These are phyloP conservation scores for Glycine latifolia DNA, from an alignment of 306 rosid genomes.

Conservation along the genomic window DNA sequence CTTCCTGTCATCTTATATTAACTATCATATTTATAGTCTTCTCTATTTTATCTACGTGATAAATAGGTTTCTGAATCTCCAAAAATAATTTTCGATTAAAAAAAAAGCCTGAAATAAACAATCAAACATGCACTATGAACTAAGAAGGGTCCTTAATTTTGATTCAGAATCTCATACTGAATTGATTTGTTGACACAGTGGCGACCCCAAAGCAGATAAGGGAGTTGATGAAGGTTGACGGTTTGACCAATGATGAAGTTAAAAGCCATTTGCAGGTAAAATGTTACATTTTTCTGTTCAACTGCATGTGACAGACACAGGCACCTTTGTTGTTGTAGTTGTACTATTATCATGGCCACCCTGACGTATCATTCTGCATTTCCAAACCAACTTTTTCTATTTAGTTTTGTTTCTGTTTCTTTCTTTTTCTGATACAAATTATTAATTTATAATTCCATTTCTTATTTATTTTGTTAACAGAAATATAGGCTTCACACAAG, in stretches of 20 bases:
- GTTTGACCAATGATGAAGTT: slow-evolving; percentile 99
- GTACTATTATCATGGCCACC: slow-evolving; percentile 5
- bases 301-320: neutral
- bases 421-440: neutral
- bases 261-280: slow-evolving; percentile 98
- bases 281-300: slow-evolving; percentile 9
- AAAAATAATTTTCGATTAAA: no score
- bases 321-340: slow-evolving; percentile 28
- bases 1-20: no score
- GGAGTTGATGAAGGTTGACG: slow-evolving; percentile 99
- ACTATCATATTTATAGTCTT: no score
- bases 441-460: neutral
- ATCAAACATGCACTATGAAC: no score
- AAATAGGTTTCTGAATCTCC: no score
- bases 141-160: neutral
- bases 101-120: no score
- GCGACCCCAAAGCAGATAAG: slow-evolving; percentile 99
- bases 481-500: slow-evolving; percentile 97
- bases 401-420: neutral
- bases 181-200: slow-evolving; percentile 53
- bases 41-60: no score
- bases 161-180: neutral
- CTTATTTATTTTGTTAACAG: slow-evolving; percentile 50
- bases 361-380: slow-evolving; percentile 48
- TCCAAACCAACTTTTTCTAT: slow-evolving; percentile 8